Conservation (phyloP, 176 grass and related monocot genomes). For the Hordeum marinum region DNA sequence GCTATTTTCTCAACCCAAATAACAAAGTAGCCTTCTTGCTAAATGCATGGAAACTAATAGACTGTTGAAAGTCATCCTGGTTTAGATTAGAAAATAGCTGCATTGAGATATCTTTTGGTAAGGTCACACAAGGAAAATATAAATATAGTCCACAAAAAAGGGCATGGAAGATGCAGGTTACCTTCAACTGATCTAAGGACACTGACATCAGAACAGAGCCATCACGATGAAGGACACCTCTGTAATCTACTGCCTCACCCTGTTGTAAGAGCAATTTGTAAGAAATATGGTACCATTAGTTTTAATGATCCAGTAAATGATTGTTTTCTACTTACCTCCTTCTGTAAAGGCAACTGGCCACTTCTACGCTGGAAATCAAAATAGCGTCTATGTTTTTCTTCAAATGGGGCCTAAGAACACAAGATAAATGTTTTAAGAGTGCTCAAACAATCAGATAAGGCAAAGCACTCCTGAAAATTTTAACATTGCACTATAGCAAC, state of each 20-base stretch:
- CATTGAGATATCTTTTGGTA: background rate
- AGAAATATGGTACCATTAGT: constrained; percentile 13
- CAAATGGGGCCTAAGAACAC: constrained; percentile 60
- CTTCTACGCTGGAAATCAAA: constrained; percentile 95
- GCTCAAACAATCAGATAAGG: background rate
- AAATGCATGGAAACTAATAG: background rate
- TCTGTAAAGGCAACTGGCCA: constrained; percentile 93
- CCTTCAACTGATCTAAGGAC: constrained; percentile 84
- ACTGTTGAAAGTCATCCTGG: background rate
- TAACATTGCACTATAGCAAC: constrained; percentile 6
- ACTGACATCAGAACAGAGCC: constrained; percentile 98
- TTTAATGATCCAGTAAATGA: constrained; percentile 10
- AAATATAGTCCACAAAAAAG: background rate
- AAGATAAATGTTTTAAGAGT: constrained; percentile 22
- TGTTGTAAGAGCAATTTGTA: constrained; percentile 21
- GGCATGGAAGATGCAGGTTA: constrained; percentile 13
- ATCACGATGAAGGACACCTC: constrained; percentile 95
- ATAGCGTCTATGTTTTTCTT: constrained; percentile 92
- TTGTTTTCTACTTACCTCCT: constrained; percentile 55
- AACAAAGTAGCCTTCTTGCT: background rate
- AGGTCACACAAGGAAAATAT: background rate
- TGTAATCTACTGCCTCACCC: constrained; percentile 95
- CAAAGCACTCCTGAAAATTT: background rate
- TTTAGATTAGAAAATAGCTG: constrained; percentile 4
- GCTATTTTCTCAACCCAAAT: background rate